A percentile compares a stretch with the other conserved stretches of the same genome.
Evolutionary conservation across 2,329 filamentous ascomycete species (phyloP).

Genomic region (Chrysoporthe puriensis): DNA sequence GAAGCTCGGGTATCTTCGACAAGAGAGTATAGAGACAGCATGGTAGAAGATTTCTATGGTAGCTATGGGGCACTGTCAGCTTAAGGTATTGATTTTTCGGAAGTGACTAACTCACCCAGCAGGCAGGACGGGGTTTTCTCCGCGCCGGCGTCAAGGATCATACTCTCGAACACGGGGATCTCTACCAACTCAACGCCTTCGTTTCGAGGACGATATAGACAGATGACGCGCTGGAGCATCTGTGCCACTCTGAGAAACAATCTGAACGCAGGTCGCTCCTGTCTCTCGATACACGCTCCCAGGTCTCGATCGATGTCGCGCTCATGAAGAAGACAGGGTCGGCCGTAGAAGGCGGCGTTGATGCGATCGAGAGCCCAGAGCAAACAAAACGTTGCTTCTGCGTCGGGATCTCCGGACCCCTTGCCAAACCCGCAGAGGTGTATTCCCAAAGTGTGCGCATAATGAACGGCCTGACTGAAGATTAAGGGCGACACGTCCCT

Average conservation of each 20-base stretch:
- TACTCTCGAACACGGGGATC: constrained; percentile 59
- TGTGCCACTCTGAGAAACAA: constrained; percentile 58
- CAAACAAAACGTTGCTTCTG: constrained; percentile 58
- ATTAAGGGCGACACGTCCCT: constrained; percentile 58
- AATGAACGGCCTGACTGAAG: constrained; percentile 58
- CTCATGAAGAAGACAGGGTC: constrained; percentile 63
- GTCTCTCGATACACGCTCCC: constrained; percentile 53
- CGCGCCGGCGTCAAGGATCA: constrained; percentile 59
- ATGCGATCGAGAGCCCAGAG: constrained; percentile 65
- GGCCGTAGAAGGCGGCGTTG: constrained; percentile 62
- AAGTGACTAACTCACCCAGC: constrained; percentile 44
- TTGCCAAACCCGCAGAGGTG: constrained; percentile 51
- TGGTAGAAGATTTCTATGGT: constrained; percentile 68
- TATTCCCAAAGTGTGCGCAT: constrained; percentile 59
- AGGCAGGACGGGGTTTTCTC: constrained; percentile 52
- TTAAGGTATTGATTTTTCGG: too few relatives aligned
- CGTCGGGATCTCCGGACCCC: constrained; percentile 39
- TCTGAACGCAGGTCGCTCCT: constrained; percentile 56
- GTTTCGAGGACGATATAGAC: constrained; percentile 61
- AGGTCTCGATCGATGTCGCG: constrained; percentile 60
- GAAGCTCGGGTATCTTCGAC: constrained; percentile 45
- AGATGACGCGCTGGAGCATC: constrained; percentile 62
- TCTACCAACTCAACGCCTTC: constrained; percentile 52
- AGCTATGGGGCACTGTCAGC: constrained; percentile 40
- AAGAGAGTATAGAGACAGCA: constrained; percentile 65